Evolutionary conservation across 805 yeast genomes (phyloP).

Genomic region (Candida koratica): DNA sequence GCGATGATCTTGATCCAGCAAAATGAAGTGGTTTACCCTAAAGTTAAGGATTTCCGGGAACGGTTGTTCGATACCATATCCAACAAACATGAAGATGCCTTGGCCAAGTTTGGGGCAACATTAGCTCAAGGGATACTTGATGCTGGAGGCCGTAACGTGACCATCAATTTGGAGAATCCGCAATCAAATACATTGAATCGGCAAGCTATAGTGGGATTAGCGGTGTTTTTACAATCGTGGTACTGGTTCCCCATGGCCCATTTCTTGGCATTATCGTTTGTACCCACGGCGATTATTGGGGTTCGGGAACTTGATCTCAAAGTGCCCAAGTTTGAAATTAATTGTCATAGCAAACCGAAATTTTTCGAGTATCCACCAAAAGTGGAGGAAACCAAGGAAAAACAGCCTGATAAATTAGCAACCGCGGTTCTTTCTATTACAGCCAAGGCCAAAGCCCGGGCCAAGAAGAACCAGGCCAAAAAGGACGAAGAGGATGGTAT

Average conservation of each 20-base stretch:
- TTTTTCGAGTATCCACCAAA: constrained; percentile 88
- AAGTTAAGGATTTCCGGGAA: constrained; percentile 73
- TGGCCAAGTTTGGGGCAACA: constrained; percentile 97
- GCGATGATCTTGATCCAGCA: constrained; percentile 87
- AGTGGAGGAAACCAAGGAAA: constrained; percentile 70
- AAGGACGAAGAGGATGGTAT: constrained; percentile 41
- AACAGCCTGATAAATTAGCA: constrained; percentile 82
- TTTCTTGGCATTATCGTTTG: constrained; percentile 83
- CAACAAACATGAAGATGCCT: constrained; percentile 91
- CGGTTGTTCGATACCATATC: constrained; percentile 70
- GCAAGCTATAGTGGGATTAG: constrained; percentile 87
- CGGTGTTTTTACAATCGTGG: constrained; percentile 92
- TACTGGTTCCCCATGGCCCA: constrained; percentile 98
- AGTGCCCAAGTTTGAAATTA: constrained; percentile 77
- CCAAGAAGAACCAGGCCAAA: constrained; percentile 57
- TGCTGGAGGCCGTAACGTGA: constrained; percentile 98
- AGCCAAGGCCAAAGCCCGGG: constrained; percentile 89
- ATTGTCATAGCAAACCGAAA: constrained; percentile 77
- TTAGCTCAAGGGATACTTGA: constrained; percentile 95
- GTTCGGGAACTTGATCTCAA: constrained; percentile 72
- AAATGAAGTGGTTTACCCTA: constrained; percentile 77
- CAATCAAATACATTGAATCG: constrained; percentile 88
- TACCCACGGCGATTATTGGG: constrained; percentile 89
- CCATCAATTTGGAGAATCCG: constrained; percentile 81
- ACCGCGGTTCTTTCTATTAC: constrained; percentile 95